Evolutionary conservation across 345 rosid genomes (phyloP).

Genomic region (Nephelium lappaceum): DNA sequence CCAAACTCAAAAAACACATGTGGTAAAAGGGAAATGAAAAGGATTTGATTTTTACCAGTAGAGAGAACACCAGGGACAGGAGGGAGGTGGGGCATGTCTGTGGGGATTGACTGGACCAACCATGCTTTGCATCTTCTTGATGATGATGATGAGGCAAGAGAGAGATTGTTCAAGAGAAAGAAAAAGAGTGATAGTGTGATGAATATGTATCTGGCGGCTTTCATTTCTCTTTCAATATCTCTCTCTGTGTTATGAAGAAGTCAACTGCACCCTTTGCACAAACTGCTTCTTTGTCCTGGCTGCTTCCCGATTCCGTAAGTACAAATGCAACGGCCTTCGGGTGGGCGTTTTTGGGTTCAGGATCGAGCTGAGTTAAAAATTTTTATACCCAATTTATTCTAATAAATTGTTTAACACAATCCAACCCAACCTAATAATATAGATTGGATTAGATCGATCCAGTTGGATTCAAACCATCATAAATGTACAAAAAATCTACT

Average conservation of each 20-base stretch:
- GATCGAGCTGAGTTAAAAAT: too few relatives aligned
- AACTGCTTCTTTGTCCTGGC: not conserved
- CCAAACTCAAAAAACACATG: not conserved
- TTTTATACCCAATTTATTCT: too few relatives aligned
- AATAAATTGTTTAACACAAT: too few relatives aligned
- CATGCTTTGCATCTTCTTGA: constrained; percentile 71
- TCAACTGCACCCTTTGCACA: not conserved
- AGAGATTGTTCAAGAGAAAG: constrained; percentile 34
- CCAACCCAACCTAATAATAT: too few relatives aligned
- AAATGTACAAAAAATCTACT: too few relatives aligned
- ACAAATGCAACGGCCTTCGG: too few relatives aligned
- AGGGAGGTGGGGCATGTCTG: constrained; percentile 78
- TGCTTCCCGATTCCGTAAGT: not conserved
- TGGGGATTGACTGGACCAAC: constrained; percentile 95
- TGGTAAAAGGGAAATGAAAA: not conserved
- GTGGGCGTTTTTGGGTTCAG: too few relatives aligned
- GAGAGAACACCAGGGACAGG: constrained; percentile 75
- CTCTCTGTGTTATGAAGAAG: not conserved
- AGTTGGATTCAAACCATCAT: too few relatives aligned
- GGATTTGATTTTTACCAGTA: constrained; percentile 45
- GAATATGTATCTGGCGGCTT: constrained; percentile 4
- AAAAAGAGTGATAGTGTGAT: constrained; percentile 11
- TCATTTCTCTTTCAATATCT: constrained; percentile 8
- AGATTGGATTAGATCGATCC: too few relatives aligned
- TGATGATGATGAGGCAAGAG: constrained; percentile 24